A percentile compares a stretch with the other conserved stretches of the same genome.
phyloP scores from a whole-genome alignment of 768 basidiomycete genomes.

The Lactarius hatsudake region DNA sequence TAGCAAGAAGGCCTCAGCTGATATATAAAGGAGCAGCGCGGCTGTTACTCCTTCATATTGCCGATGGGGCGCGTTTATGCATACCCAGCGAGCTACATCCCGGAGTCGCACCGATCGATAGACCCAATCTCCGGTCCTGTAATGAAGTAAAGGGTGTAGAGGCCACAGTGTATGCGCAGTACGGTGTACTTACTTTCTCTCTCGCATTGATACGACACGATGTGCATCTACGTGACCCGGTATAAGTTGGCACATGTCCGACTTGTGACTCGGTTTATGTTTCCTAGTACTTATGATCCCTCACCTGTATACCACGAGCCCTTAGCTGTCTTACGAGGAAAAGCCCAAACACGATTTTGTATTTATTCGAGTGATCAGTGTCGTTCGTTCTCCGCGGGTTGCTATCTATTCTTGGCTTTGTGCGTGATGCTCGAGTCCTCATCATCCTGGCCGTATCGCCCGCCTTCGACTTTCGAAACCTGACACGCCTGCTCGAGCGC shows the following conservation, averaged over 20 bases:
- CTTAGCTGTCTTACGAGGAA: background rate
- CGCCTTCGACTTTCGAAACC: too few species aligned
- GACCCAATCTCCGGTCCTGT: background rate
- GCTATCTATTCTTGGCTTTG: too few species aligned
- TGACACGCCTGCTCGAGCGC: too few species aligned
- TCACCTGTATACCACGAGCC: background rate
- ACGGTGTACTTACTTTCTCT: background rate
- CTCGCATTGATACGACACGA: background rate
- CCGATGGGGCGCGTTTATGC: background rate
- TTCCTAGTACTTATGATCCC: background rate
- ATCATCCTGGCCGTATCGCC: too few species aligned
- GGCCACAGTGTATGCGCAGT: background rate
- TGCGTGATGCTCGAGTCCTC: too few species aligned
- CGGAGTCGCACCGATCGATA: background rate
- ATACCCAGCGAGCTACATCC: background rate
- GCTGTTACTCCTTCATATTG: background rate
- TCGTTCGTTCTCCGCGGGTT: background rate
- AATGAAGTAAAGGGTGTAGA: background rate
- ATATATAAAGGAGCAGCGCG: background rate
- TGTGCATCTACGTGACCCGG: background rate
- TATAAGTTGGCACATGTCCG: background rate
- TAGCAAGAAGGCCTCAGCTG: background rate
- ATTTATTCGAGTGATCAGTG: background rate
- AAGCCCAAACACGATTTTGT: background rate
- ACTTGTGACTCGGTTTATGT: background rate